A percentile compares a stretch with the other conserved stretches of the same genome.
These are phyloP conservation scores for Pholiota adiposa DNA, from an alignment of 1,284 basidiomycete genomes.

Conservation along the genomic window DNA sequence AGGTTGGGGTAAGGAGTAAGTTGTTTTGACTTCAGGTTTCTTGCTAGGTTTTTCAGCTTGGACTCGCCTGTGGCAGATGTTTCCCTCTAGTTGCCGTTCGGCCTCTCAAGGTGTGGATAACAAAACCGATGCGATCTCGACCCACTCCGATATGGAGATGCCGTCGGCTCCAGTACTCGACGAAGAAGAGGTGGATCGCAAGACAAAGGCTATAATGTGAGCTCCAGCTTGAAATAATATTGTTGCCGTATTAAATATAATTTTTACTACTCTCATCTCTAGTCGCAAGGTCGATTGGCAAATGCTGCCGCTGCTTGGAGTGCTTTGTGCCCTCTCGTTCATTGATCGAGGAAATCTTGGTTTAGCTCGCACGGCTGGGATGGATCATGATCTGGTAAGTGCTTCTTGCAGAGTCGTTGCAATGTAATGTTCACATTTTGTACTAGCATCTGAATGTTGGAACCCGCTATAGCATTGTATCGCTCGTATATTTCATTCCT, in stretches of 20 bases:
- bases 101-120: neutral
- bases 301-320: constrained; percentile 40
- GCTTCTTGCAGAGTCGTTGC: neutral
- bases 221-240: neutral
- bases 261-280: neutral
- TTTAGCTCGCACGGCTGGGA: constrained; percentile 42
- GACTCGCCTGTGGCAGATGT: neutral
- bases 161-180: neutral
- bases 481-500: constrained; percentile 42
- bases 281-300: constrained; percentile 41
- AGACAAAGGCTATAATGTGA: neutral
- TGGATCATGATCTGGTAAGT: constrained; percentile 40
- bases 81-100: neutral
- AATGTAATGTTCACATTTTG: neutral
- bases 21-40: neutral
- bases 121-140: neutral
- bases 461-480: constrained; percentile 39
- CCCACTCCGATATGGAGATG: neutral
- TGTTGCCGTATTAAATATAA: too few species aligned
- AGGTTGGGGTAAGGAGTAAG: neutral
- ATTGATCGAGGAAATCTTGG: constrained; percentile 42
- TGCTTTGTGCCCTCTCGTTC: constrained; percentile 41
- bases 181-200: neutral
- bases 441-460: constrained; percentile 34
- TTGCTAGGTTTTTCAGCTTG: neutral